These are phyloP conservation scores for Quercus cerris DNA, from an alignment of 306 rosid genomes.

Conservation along the genomic window DNA sequence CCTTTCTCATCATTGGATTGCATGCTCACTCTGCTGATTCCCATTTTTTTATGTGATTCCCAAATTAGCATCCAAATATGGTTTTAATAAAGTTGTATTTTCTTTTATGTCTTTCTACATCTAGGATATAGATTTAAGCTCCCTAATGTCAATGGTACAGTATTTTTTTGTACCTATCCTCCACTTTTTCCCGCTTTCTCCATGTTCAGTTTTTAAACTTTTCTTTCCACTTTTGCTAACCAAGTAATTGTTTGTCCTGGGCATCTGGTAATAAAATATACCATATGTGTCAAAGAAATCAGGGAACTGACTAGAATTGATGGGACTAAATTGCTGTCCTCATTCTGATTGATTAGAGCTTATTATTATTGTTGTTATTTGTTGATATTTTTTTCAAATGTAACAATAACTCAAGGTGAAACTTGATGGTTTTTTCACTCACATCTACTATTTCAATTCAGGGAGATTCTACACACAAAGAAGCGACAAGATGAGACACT, in stretches of 20 bases:
- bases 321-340: background rate
- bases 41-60: no score
- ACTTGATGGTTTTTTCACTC: conserved; percentile 12
- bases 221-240: background rate
- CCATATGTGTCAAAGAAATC: background rate
- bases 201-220: no score
- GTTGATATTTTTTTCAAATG: conserved; percentile 10
- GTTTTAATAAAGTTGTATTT: background rate
- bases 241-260: background rate
- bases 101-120: background rate
- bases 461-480: conserved; percentile 77
- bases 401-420: conserved; percentile 9
- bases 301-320: background rate
- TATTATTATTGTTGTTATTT: background rate
- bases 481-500: conserved; percentile 63
- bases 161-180: no score
- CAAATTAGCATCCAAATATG: background rate
- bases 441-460: conserved; percentile 32
- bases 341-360: background rate
- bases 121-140: background rate
- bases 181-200: no score
- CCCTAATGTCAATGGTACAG: background rate
- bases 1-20: background rate
- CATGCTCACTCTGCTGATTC: background rate
- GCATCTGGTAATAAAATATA: background rate